Conservation (phyloP, 2,329 filamentous ascomycete genomes). For the Aureobasidium sp. region DNA sequence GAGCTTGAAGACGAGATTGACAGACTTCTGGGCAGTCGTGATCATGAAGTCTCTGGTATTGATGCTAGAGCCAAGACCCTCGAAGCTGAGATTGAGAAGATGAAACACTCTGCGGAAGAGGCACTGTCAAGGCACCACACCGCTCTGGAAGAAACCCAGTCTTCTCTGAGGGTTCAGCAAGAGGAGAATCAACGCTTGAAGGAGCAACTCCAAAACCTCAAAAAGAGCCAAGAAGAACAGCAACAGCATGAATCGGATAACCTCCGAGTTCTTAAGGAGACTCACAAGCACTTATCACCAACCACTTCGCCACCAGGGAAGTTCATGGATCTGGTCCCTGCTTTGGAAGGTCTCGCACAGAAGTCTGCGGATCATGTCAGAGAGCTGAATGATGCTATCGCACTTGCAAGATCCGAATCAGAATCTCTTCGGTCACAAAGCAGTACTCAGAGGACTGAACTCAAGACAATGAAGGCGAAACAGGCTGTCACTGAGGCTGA, state of each 20-base stretch:
- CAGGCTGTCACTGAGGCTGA: conserved; percentile 30
- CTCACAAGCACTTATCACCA: conserved; percentile 31
- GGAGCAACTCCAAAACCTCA: conserved; percentile 32
- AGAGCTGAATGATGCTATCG: conserved; percentile 38
- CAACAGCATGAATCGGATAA: conserved; percentile 33
- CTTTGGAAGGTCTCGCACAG: conserved; percentile 37
- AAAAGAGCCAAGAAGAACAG: conserved; percentile 26
- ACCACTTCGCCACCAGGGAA: conserved; percentile 27
- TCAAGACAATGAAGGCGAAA: conserved; percentile 21
- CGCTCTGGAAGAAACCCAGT: conserved; percentile 10
- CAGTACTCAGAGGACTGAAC: conserved; percentile 30
- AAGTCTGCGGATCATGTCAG: conserved; percentile 34
- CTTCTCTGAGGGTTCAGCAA: conserved; percentile 37
- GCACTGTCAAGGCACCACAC: conserved; percentile 43
- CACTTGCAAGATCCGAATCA: conserved; percentile 38
- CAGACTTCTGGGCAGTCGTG: conserved; percentile 68
- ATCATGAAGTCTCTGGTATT: conserved; percentile 66
- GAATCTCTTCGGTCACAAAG: conserved; percentile 30
- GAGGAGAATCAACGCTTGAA: conserved; percentile 56
- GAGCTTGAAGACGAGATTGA: conserved; percentile 91
- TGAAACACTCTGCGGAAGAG: conserved; percentile 41
- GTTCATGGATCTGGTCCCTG: conserved; percentile 28
- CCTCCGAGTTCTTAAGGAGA: conserved; percentile 23
- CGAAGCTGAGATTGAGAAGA: conserved; percentile 60
- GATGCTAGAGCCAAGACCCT: conserved; percentile 61